Percentiles rank a stretch among this genome's conserved stretches.
These are phyloP conservation scores for Penicillium corylophilum DNA, from an alignment of 2,329 filamentous ascomycete species.

Conservation along the genomic window DNA sequence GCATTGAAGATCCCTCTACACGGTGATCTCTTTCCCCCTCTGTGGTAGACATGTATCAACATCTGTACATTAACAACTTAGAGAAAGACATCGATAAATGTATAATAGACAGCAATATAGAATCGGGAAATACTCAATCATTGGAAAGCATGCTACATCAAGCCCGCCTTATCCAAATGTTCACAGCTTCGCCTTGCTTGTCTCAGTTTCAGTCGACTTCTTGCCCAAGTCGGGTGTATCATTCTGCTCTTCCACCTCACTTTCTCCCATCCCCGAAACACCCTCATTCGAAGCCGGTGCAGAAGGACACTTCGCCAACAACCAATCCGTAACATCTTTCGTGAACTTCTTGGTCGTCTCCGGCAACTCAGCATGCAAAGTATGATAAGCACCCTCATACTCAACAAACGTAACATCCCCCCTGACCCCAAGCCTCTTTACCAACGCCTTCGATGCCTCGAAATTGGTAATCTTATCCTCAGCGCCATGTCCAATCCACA, in stretches of 20 bases:
- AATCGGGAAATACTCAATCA: not conserved
- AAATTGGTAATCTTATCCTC: constrained; percentile 68
- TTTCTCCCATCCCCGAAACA: not conserved
- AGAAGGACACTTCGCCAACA: constrained; percentile 43
- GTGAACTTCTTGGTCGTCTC: constrained; percentile 39
- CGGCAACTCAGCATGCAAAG: constrained; percentile 43
- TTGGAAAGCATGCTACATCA: not conserved
- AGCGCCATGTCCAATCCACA: constrained; percentile 78
- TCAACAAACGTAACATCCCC: constrained; percentile 71
- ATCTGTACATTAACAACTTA: not conserved
- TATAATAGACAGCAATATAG: constrained; percentile 3
- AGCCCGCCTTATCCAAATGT: not conserved
- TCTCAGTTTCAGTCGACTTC: not conserved
- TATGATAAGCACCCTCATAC: constrained; percentile 79
- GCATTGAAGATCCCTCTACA: constrained; percentile 33
- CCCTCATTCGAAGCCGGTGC: not conserved
- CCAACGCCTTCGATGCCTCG: constrained; percentile 63
- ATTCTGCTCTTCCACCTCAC: not conserved
- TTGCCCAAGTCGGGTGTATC: not conserved
- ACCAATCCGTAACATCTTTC: constrained; percentile 65
- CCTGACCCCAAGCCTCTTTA: constrained; percentile 61
- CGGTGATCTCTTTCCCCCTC: constrained; percentile 6
- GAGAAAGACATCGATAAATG: not conserved
- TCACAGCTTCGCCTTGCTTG: constrained; percentile 11
- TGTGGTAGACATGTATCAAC: constrained; percentile 7